These are phyloP conservation scores for Capsicum pubescens DNA, from an alignment of 257 asterid genomes.

Conservation along the genomic window DNA sequence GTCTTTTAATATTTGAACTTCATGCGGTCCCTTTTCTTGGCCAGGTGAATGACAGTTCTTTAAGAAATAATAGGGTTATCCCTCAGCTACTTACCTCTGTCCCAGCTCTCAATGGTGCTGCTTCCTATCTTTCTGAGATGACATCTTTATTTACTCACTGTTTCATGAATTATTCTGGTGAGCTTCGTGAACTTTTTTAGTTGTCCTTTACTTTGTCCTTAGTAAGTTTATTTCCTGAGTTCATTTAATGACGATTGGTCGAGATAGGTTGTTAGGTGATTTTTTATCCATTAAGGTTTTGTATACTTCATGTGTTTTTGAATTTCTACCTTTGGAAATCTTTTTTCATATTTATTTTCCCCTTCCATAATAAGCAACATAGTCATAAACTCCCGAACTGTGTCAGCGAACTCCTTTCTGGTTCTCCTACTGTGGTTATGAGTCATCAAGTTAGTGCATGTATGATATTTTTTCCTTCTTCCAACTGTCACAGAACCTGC, in stretches of 20 bases:
- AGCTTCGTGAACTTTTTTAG: conserved; percentile 13
- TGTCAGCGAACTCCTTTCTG: background rate
- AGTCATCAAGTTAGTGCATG: conserved; percentile 27
- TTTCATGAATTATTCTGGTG: conserved; percentile 67
- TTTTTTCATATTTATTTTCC: background rate
- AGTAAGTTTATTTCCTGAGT: background rate
- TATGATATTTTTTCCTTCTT: conserved; percentile 27
- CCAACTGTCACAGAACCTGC: conserved; percentile 51
- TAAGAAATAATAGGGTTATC: conserved; percentile 58
- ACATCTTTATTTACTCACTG: conserved; percentile 83
- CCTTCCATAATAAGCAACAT: background rate
- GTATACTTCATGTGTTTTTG: background rate
- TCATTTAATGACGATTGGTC: conserved; percentile 12
- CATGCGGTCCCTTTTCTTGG: conserved; percentile 14
- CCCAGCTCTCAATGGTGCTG: conserved; percentile 78
- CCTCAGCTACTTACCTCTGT: conserved; percentile 82
- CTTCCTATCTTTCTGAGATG: conserved; percentile 81
- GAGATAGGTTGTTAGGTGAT: background rate
- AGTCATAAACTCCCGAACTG: background rate
- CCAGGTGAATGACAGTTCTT: conserved; percentile 54
- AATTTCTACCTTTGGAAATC: background rate
- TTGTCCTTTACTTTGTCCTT: background rate
- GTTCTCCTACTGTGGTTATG: background rate
- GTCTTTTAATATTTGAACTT: conserved; percentile 19
- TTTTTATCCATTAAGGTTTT: background rate